Evolutionary conservation across 1,139 yeast genomes (phyloP), one percentile per base, ranked within the genome.

Genomic region (Candida frijolesensis): DNA sequence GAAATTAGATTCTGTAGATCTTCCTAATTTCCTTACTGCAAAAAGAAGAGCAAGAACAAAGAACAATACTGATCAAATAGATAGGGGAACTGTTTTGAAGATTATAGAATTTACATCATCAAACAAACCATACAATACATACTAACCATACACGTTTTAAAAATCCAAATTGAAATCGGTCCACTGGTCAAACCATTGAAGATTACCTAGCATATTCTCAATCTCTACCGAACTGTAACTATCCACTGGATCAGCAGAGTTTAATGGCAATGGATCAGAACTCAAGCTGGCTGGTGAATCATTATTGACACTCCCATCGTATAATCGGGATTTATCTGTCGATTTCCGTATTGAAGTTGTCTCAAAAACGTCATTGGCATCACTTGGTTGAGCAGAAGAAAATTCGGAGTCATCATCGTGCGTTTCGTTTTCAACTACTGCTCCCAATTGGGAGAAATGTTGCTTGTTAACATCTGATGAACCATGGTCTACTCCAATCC

Each of bases 161-260:
- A 55, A 54, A 38, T 68, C 69, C 49, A 61, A 58, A 43, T 62
- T 60, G 48, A 68, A 65, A 49, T 71, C 76, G 35, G 72, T 58
- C 80, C 80, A 76, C 57, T 79, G 82, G 58, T 82, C 84, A 55
- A 82, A 82, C 86, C 86, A 82, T 54, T 74, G 79, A 49, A 82
- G 61, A 54, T 78, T 80, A 7, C 78, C 75, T 40, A 79, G 59
- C 41, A 79, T 59, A 35, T 67, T 63, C 47, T 69, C 67, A 25
- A 67, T 68, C 33, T 61, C 61, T 7, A 47, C 43, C 7, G 52
- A 45, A 25, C 46, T 49, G 16, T 51, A 47, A 16, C 47, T 38
- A 44, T 54, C 55, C 15, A 47, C 49, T 16, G 57, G 54, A 14
- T 48, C 54, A n/a, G 32, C 46, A 16, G 53, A 44, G 15, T 32